These are phyloP conservation scores for Aureobasidium sp. DNA, from an alignment of 2,329 filamentous ascomycete species.

Conservation along the genomic window DNA sequence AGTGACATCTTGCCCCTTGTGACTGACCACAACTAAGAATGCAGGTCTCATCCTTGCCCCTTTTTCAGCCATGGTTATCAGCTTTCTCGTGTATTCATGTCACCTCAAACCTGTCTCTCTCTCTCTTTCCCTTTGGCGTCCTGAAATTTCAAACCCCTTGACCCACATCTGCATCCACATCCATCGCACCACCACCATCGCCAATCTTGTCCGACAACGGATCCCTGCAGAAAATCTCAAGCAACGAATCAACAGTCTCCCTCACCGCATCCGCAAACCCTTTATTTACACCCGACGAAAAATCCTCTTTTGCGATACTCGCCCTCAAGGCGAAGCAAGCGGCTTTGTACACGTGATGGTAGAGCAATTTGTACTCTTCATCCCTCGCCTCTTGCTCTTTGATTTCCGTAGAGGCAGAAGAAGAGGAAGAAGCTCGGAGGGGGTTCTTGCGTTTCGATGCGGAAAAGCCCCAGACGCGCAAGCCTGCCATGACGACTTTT, in stretches of 20 bases:
- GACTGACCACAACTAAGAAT: too few species aligned
- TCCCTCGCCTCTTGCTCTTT: slow-evolving; percentile 30
- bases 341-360: slow-evolving; percentile 46
- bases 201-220: slow-evolving; percentile 32
- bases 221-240: slow-evolving; percentile 42
- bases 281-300: slow-evolving; percentile 32
- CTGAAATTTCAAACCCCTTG: not conserved
- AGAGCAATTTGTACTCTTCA: slow-evolving; percentile 47
- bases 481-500: slow-evolving; percentile 46
- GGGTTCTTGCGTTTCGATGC: slow-evolving; percentile 18
- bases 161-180: not conserved
- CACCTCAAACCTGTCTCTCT: not conserved
- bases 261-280: slow-evolving; percentile 37
- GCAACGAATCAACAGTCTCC: slow-evolving; percentile 42
- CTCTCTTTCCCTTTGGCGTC: not conserved
- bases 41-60: too few species aligned
- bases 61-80: too few species aligned
- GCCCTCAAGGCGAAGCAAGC: slow-evolving; percentile 42
- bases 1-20: too few species aligned
- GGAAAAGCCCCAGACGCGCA: slow-evolving; percentile 46
- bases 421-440: slow-evolving; percentile 8
- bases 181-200: not conserved
- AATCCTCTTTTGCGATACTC: slow-evolving; percentile 31
- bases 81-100: too few species aligned
- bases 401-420: not conserved